These are phyloP conservation scores for Aspergillus nanangensis DNA, from an alignment of 495 filamentous ascomycete species.

Conservation along the genomic window DNA sequence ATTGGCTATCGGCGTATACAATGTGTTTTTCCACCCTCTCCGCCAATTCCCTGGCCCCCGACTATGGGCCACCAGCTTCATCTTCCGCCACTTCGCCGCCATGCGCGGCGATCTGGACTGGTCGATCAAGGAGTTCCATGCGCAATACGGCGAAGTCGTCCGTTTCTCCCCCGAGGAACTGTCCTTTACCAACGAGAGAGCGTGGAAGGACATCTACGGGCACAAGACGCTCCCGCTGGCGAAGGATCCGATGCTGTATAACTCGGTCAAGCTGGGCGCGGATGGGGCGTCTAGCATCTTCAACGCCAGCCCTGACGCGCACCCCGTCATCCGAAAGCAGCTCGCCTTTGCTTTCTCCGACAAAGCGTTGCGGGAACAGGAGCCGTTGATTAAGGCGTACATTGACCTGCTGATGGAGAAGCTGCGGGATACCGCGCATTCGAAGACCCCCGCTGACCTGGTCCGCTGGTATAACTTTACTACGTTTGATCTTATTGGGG, in stretches of 20 bases:
- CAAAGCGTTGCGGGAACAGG: slow-evolving; percentile 44
- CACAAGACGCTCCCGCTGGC: background rate
- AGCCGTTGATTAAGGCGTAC: slow-evolving; percentile 42
- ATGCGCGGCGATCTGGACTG: background rate
- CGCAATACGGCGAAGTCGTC: slow-evolving; percentile 29
- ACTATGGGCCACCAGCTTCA: slow-evolving; percentile 1
- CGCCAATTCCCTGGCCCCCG: slow-evolving; percentile 5
- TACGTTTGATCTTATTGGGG: slow-evolving; percentile 56
- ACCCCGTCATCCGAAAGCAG: slow-evolving; percentile 18
- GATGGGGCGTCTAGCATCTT: slow-evolving; percentile 7
- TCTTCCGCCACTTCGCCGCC: slow-evolving; percentile 2
- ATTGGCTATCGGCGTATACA: too few species aligned
- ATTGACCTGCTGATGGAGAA: slow-evolving; percentile 44
- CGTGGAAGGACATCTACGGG: slow-evolving; percentile 36
- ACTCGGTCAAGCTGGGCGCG: too few species aligned
- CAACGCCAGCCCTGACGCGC: slow-evolving; percentile 18
- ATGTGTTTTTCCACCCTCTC: slow-evolving; percentile 2
- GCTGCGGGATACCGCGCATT: slow-evolving; percentile 18
- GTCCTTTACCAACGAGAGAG: slow-evolving; percentile 43
- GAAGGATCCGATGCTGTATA: too few species aligned
- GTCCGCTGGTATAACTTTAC: slow-evolving; percentile 50
- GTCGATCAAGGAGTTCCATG: background rate
- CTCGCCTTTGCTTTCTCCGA: slow-evolving; percentile 50
- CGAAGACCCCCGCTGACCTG: slow-evolving; percentile 21
- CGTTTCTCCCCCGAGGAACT: slow-evolving; percentile 50